phyloP scores from a whole-genome alignment of 2,329 filamentous ascomycete species.

The Colletotrichum sp. region DNA sequence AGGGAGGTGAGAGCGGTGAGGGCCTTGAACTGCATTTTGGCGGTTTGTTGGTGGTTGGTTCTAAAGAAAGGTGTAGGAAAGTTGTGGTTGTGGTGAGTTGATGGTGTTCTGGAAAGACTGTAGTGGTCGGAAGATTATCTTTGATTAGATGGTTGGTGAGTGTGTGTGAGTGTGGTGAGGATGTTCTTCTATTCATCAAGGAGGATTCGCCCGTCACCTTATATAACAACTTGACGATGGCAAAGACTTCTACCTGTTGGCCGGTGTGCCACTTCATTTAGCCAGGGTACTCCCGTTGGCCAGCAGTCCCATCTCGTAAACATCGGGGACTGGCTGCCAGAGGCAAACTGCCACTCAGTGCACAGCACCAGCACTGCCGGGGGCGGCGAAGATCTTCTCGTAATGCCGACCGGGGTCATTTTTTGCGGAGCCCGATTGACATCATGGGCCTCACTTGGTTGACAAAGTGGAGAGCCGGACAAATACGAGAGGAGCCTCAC shows the following conservation, averaged over 20 bases:
- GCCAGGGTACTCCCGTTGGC: neutral
- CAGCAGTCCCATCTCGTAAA: conserved; percentile 4
- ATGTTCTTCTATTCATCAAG: rapidly evolving
- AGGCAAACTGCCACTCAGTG: neutral
- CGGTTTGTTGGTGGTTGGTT: neutral
- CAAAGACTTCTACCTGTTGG: neutral
- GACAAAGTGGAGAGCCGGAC: neutral
- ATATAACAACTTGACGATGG: neutral
- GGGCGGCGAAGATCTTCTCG: conserved; percentile 13
- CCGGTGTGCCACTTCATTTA: neutral
- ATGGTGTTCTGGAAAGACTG: conserved; percentile 5
- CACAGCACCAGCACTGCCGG: neutral
- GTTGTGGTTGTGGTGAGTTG: neutral
- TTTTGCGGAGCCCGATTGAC: conserved; percentile 3
- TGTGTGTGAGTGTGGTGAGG: neutral
- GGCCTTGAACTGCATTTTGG: conserved; percentile 23
- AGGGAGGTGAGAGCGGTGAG: conserved; percentile 29
- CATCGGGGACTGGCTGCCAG: neutral
- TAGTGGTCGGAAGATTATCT: conserved; percentile 5
- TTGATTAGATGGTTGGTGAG: neutral
- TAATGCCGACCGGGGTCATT: conserved; percentile 1
- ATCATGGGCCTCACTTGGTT: neutral
- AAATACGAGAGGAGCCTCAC: conserved; percentile 15
- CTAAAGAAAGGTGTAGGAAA: neutral
- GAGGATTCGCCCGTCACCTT: neutral